phyloP scores from a whole-genome alignment of 345 rosid species.

The Psidium guajava region DNA sequence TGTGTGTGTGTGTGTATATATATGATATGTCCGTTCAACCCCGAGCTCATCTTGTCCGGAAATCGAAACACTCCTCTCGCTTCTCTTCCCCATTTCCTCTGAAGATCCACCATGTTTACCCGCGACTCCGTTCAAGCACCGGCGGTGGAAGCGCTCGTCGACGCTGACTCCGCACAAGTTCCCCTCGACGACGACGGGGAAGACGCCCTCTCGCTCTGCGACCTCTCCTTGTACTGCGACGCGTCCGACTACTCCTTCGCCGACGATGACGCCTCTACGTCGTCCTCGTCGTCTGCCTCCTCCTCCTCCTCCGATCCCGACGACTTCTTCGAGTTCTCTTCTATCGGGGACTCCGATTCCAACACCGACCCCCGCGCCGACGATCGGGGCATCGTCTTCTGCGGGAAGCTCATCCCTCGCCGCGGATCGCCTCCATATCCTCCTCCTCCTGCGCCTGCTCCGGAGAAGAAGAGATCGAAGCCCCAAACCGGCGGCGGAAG shows the following conservation, averaged over 20 bases:
- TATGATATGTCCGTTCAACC: not conserved
- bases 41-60: not conserved
- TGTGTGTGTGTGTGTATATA: no score
- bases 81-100: not conserved
- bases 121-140: not conserved
- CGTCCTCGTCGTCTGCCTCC: not conserved
- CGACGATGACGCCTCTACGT: not conserved
- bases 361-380: not conserved
- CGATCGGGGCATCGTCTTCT: slow-evolving; percentile 1
- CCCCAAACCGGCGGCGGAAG: not conserved
- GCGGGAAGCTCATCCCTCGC: slow-evolving; percentile 6
- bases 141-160: not conserved
- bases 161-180: not conserved
- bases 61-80: not conserved
- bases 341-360: not conserved
- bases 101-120: not conserved
- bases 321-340: slow-evolving; percentile 5
- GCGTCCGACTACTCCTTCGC: not conserved
- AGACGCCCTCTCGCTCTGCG: slow-evolving; percentile 7
- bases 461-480: not conserved
- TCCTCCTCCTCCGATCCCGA: not conserved
- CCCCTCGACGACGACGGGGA: not conserved
- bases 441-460: not conserved
- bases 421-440: not conserved
- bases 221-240: slow-evolving; percentile 4